Percentiles rank a stretch among this genome's conserved stretches.
Evolutionary conservation across 2,329 filamentous ascomycete species (phyloP).

Genomic region (Sporothrix variecibatus): DNA sequence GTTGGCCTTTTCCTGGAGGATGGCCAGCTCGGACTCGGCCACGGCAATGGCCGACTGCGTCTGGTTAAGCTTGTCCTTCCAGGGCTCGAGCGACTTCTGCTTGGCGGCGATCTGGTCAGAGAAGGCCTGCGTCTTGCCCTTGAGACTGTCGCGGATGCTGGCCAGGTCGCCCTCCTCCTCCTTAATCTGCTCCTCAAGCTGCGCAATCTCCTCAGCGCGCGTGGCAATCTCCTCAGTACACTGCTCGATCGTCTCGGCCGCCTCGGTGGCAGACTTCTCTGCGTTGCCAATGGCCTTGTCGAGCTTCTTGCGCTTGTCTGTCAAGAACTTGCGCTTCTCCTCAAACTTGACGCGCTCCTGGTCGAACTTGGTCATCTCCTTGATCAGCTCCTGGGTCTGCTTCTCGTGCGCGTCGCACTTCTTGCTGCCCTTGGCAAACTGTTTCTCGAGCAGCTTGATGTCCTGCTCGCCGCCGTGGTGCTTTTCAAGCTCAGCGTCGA

Average conservation of each 20-base stretch:
- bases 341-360: constrained; percentile 97
- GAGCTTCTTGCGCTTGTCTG: constrained; percentile 89
- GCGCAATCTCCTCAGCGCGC: constrained; percentile 70
- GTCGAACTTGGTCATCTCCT: constrained; percentile 90
- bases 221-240: constrained; percentile 77
- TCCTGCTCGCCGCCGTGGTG: constrained; percentile 86
- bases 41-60: constrained; percentile 94
- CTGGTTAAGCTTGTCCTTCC: constrained; percentile 95
- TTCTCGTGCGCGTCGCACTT: constrained; percentile 83
- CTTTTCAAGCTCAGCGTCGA: constrained; percentile 86
- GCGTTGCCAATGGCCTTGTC: constrained; percentile 83
- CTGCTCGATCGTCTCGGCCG: constrained; percentile 75
- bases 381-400: constrained; percentile 73
- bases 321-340: constrained; percentile 93
- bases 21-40: constrained; percentile 90
- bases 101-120: constrained; percentile 90
- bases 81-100: constrained; percentile 92
- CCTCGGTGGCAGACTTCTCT: constrained; percentile 72
- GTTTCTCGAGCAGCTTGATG: constrained; percentile 86
- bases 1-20: constrained; percentile 85
- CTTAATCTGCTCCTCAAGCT: constrained; percentile 75
- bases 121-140: constrained; percentile 92
- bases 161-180: constrained; percentile 79
- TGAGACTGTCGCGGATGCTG: constrained; percentile 81
- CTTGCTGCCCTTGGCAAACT: constrained; percentile 78